phyloP scores from a whole-genome alignment of 2,329 filamentous ascomycete genomes.

The Aspergillus piperis region DNA sequence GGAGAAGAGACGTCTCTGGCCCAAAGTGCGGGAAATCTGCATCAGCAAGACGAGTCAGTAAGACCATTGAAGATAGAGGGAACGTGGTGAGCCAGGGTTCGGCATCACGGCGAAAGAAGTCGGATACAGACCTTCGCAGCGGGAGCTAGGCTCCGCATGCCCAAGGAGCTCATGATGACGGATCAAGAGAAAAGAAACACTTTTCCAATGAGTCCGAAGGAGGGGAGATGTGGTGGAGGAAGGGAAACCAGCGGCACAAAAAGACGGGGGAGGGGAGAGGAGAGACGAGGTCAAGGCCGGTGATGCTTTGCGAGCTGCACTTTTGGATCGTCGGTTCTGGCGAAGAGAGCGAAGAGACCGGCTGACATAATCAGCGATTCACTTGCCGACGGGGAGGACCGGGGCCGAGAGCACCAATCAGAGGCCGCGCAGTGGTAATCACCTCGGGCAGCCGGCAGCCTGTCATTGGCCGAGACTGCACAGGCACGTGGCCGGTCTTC shows the following conservation, averaged over 20 bases:
- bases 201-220: conserved; percentile 29
- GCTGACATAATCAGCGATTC: conserved; percentile 40
- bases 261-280: conserved; percentile 12
- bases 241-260: conserved; percentile 21
- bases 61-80: conserved; percentile 9
- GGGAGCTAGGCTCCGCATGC: conserved; percentile 53
- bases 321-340: conserved; percentile 30
- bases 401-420: conserved; percentile 39
- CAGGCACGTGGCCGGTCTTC: conserved; percentile 33
- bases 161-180: conserved; percentile 52
- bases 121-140: conserved; percentile 47
- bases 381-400: conserved; percentile 37
- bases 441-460: conserved; percentile 33
- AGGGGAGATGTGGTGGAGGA: conserved; percentile 24
- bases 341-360: conserved; percentile 23
- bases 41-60: conserved; percentile 27
- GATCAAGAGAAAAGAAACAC: conserved; percentile 31
- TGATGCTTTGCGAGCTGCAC: conserved; percentile 25
- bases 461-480: conserved; percentile 30
- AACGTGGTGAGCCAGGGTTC: conserved; percentile 11
- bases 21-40: conserved; percentile 65
- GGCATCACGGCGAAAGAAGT: conserved; percentile 21
- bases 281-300: conserved; percentile 18
- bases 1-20: conserved; percentile 77
- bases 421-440: conserved; percentile 36